Evolutionary conservation across 2,329 filamentous ascomycete species (phyloP), one percentile per base, ranked within the genome.

Genomic region (Sphaerulina vaccinii): DNA sequence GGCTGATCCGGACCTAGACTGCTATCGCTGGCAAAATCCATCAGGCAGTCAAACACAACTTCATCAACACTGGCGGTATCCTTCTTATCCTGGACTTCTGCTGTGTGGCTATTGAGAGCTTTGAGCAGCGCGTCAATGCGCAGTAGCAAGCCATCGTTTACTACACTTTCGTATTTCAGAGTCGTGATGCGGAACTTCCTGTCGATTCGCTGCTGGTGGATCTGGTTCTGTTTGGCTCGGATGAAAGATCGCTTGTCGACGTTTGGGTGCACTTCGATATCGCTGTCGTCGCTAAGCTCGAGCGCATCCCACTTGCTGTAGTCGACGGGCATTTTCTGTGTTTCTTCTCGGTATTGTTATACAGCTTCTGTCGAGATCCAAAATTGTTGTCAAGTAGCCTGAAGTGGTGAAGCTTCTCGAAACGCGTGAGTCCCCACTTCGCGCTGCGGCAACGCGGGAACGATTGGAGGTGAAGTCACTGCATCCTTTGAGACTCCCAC

Each of bases 191-290:
- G 86, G 64, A 88, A 84, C 69, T 87, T 89, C 51, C 93, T 86
- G 65, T 95, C 87, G 61, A 85, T 79, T 49, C 93, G 86, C 70
- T 96, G 87, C 67, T 91, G 84, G 71, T 99, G 93, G 65, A 99
- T 99, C 74, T 99, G 91, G 64, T 85, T 87, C 76, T 97, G 93
- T 75, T 99, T 99, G 60, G 93, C 95, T 60, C 92, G 89, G 71
- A 99, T 99, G 73, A 99, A 99, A 55, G 92, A 97, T 45, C 87
- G 84, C 73, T 99, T 99, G 76, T 99, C 93, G 70, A 99, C 93
- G 70, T 99, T 99, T 55, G 93, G 93, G 73, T 99, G 93, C 45
- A 97, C 93, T 75, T 99, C 93, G 65, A 99, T 86, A 67, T 99
- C 93, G 45, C 90, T 96, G 74, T 99, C 93, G 73, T 99, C 93